Percentiles rank a stretch among this genome's conserved stretches.
Conservation (phyloP, 1,284 basidiomycete genomes). For the Apiotrichum veenhuisii region DNA sequence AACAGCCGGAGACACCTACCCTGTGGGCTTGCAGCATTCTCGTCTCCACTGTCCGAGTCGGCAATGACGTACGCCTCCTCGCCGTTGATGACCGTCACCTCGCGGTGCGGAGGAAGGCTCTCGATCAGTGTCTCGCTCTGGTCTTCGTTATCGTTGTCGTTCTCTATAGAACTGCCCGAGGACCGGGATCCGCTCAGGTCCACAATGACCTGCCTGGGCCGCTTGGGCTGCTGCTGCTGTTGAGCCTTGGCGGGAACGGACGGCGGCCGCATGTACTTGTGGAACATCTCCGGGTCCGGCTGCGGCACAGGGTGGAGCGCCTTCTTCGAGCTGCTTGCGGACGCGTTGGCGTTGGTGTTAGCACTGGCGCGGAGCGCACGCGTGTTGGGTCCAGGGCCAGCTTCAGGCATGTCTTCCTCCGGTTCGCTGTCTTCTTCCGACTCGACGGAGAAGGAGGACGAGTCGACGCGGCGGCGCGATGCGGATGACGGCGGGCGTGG, state of each 20-base stretch:
- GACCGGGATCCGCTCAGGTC: neutral
- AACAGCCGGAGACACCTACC: neutral
- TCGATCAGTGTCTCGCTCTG: slow-evolving; percentile 1
- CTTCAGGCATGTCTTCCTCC: neutral
- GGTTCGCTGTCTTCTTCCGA: neutral
- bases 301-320: slow-evolving; percentile 16
- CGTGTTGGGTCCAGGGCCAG: slow-evolving; percentile 15
- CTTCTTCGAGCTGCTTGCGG: too few species aligned
- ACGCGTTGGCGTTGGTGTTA: neutral
- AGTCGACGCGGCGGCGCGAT: neutral
- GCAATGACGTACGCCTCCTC: slow-evolving; percentile 16
- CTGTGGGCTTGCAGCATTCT: neutral
- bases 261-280: neutral
- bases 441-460: neutral
- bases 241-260: neutral
- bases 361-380: neutral
- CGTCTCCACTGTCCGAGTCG: slow-evolving; percentile 11
- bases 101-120: neutral
- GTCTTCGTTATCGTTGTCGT: too few species aligned
- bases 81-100: slow-evolving; percentile 15
- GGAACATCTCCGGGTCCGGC: slow-evolving; percentile 14
- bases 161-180: neutral
- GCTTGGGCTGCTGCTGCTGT: too few species aligned
- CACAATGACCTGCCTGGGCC: neutral
- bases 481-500: neutral